These are phyloP conservation scores for Fusarium xylarioides DNA, from an alignment of 2,329 filamentous ascomycete species.

Conservation along the genomic window DNA sequence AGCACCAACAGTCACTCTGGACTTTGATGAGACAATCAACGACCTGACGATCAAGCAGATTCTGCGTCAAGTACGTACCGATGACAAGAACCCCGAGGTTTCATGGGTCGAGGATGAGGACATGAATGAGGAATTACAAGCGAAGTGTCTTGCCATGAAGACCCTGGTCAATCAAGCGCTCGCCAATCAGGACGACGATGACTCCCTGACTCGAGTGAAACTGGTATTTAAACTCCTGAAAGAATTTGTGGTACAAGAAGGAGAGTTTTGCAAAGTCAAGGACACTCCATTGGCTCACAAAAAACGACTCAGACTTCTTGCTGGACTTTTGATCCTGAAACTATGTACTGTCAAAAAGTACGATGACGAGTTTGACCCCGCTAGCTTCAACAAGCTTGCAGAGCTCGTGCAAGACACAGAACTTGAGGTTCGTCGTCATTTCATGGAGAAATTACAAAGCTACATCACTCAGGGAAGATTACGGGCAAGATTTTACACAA, in stretches of 20 bases:
- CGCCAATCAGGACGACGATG: slow-evolving; percentile 60
- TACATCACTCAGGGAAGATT: slow-evolving; percentile 80
- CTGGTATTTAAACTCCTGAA: slow-evolving; percentile 83
- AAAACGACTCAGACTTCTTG: slow-evolving; percentile 81
- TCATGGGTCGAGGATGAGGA: slow-evolving; percentile 74
- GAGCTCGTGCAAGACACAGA: slow-evolving; percentile 82
- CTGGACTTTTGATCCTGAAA: slow-evolving; percentile 84
- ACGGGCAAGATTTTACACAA: slow-evolving; percentile 82
- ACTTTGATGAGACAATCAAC: slow-evolving; percentile 79
- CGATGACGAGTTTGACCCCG: slow-evolving; percentile 76
- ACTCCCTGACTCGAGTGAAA: slow-evolving; percentile 67
- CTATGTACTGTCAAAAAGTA: slow-evolving; percentile 79
- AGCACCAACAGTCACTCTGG: slow-evolving; percentile 75
- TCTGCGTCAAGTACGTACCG: slow-evolving; percentile 73
- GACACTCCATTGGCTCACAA: slow-evolving; percentile 82
- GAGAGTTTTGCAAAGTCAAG: slow-evolving; percentile 79
- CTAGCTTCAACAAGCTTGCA: slow-evolving; percentile 83
- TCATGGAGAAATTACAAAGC: slow-evolving; percentile 88
- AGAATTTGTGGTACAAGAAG: slow-evolving; percentile 76
- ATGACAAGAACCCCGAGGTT: slow-evolving; percentile 65
- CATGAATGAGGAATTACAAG: slow-evolving; percentile 81
- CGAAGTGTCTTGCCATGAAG: slow-evolving; percentile 85
- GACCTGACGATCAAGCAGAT: slow-evolving; percentile 80
- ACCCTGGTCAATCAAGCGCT: slow-evolving; percentile 87
- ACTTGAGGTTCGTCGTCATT: slow-evolving; percentile 77